Base-by-base conservation (phyloP, 345 rosid genomes). In the Atalantia buxifolia region DNA sequence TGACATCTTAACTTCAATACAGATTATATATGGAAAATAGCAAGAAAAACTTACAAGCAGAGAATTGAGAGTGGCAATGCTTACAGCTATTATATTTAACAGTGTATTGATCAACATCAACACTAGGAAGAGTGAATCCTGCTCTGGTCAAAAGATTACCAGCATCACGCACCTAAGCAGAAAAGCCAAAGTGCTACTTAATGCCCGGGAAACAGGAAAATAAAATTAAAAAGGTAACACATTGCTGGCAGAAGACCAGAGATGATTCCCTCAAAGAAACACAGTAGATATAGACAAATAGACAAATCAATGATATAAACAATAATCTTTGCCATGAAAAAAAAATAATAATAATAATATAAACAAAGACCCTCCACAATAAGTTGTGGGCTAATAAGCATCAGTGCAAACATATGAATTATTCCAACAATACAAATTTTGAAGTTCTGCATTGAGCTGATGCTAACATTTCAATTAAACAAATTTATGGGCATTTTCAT, bases 71-170 rank as follows among this genome's bases (percentile, higher is more conserved):
- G 55, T 35, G 25, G 53, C 60, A 82, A 56, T 77, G 38, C 86
- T 91, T 87, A 94, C 98, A 89, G 72, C 87, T 94, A 77, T 83
- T 87, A 83, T 96, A 96, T 88, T 83, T 94, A 71, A 96, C 98
- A 9, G 89, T 89, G 27, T 94, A 94, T 82, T 94, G 94, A 61
- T 96, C 97, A 55, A 96, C 94, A 72, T 96, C 99, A 33, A 96
- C 97, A 53, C 95, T 94, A 66, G 98, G 97, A 85, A 96, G 96
- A 69, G 95, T 78, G 81, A 94, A 94, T 57, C 99, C 98, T 30
- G 98, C 99, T 86, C 99, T 90, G 55, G 95, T 94, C 81, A 96
- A 86, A 71, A 96, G 94, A 87, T 96, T 96, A 72, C 98, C 99
- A 69, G 97, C 99, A 83, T 96, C 99, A 25, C 98, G 89, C 72